Percentiles rank a stretch among this genome's conserved stretches.
Evolutionary conservation across 2,329 filamentous ascomycete species (phyloP).

Genomic region (Pseudogymnoascus sp.): DNA sequence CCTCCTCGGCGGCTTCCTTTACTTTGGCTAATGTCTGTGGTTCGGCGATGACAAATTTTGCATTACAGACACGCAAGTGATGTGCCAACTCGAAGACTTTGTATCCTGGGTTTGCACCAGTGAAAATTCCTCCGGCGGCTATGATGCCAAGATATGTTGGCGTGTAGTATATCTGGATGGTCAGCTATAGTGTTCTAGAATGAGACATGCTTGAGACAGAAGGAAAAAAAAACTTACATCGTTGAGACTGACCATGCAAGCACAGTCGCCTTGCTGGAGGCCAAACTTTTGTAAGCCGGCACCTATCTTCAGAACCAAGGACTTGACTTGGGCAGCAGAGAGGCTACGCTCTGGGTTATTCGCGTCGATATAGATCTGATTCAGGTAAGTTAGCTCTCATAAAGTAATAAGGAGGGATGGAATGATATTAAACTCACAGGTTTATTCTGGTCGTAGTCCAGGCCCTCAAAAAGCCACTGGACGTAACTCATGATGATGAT

Average conservation of each 20-base stretch:
- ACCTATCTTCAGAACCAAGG: constrained; percentile 20
- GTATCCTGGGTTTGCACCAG: constrained; percentile 23
- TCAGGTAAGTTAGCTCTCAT: background rate
- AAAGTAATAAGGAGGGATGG: background rate
- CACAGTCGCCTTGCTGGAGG: constrained; percentile 22
- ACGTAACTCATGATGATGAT: constrained; percentile 1
- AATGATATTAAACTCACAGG: background rate
- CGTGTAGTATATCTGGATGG: constrained; percentile 18
- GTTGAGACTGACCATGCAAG: constrained; percentile 25
- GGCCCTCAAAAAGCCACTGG: background rate
- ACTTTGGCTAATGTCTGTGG: constrained; percentile 18
- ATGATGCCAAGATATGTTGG: constrained; percentile 21
- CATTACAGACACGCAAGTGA: constrained; percentile 21
- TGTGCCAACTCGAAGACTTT: constrained; percentile 23
- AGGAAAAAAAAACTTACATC: constrained; percentile 17
- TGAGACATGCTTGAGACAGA: background rate
- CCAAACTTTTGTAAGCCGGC: constrained; percentile 22
- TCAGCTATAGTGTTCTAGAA: background rate
- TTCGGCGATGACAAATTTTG: constrained; percentile 22
- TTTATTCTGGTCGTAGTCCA: constrained; percentile 1
- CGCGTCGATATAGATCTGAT: constrained; percentile 4
- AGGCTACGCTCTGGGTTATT: constrained; percentile 13
- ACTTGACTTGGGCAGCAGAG: constrained; percentile 20
- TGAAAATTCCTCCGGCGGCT: constrained; percentile 21
- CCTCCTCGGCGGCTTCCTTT: constrained; percentile 20